Base-by-base conservation (phyloP, 129 eudicot species). In the Dittrichia graveolens region DNA sequence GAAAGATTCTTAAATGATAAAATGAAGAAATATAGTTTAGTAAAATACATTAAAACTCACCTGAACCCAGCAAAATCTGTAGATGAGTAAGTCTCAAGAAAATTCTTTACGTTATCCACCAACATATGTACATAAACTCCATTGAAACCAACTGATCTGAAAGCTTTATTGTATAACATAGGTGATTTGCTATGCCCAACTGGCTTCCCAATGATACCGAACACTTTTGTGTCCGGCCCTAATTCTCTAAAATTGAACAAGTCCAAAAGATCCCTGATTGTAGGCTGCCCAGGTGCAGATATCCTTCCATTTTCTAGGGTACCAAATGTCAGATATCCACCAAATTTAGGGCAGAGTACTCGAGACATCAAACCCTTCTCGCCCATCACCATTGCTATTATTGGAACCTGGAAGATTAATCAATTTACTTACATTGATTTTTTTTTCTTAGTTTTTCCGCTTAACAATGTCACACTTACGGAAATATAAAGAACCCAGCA, bases 251-350 rank as follows among this genome's bases (percentile, higher is more conserved):
- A 90, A 78, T 94, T 90, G 80, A 84, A 90, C 60, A 94, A 77
- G 66, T 87, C 81, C 81, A 90, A 68, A 69, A 94, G 80, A 61
- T 94, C 96, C 50, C 81, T 78, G 39, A 94, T 81, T 56, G 99
- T 88, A 8, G 99, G 99, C 60, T 94, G 99, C 67, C 99, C 97
- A 35, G 97, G 99, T 34, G 99, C 99, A 11, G 99, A 94, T 15
- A 90, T 89, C 62, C 62, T 77, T 77, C 96, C 97, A 4, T 83
- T 52, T 52, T 94, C 91, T 12, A 94, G 83, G 76, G 89, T 81
- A 55, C 97, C 99, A 73, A 90, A 94, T 5, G 99, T 94, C 62
- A 94, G 84, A 78, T 84, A 94, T 81, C 99, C 99, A 74, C 99
- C 97, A 76, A 90, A 94, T 59, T 94, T 94, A 5, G 97, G 86